Base-by-base conservation (phyloP, 768 basidiomycete species). In the Asterophora lycoperdoides region DNA sequence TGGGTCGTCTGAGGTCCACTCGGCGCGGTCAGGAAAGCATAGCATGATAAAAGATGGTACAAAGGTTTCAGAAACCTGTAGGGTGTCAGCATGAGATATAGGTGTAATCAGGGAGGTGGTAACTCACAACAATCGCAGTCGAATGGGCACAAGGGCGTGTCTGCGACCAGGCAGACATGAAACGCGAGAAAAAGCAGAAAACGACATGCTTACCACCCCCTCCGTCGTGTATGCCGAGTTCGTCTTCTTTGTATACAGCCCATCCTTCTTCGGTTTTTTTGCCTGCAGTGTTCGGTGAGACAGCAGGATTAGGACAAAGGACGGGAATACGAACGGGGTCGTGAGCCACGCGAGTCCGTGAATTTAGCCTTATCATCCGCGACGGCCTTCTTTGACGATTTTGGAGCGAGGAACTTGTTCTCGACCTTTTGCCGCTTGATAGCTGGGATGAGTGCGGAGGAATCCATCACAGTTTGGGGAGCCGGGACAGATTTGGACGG, bases 101-200 rank as follows among this genome's bases (percentile, higher is more conserved):
- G 14, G 11, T 1, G 8, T 6, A 2, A 10, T 14, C 41, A 39
- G 17, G 33, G n/a, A 49, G 19, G 35, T 9, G 2, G 39, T 44
- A 17, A 64, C 88, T 68, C 59, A 90, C 91, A 93, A 58, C 91
- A 93, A 32, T 88, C 74, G 64, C 91, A 93, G 63, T 93, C 91
- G 61, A 93, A 93, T 5, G 91, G 91, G 69, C 90, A 93, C 34
- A 87, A 64, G 3, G 86, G 79, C 0, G 90, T 91, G 64, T 88
- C 90, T 93, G 66, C 28, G 51, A 39, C 40, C 61, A 51, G 51
- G 44, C 48, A 55, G 45, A 55, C 52, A 55, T 59, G 51, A 60
- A 63, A 64, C 50, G 55, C 23, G 49, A 46, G 53, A 49, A 53
- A 44, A 26, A 13, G 37, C 14, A 26, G 20, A 34, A 41, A 35